phyloP scores from a whole-genome alignment of 2,329 filamentous ascomycete species.

The Sporothrix pallida region DNA sequence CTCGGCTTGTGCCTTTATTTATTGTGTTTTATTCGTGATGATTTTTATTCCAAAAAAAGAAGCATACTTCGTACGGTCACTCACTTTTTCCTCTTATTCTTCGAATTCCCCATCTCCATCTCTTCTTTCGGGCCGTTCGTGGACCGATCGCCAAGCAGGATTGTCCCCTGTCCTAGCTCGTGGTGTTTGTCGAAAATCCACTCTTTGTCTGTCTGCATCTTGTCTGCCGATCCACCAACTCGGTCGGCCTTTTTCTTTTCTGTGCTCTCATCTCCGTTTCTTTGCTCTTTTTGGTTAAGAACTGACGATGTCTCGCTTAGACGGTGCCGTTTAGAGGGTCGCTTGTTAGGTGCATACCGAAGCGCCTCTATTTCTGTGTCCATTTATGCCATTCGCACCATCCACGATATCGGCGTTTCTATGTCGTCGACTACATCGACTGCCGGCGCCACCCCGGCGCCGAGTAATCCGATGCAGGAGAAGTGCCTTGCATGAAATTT shows the following conservation, averaged over 20 bases:
- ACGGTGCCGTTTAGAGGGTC: not conserved
- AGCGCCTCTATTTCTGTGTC: not conserved
- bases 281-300: too few relatives aligned
- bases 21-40: too few relatives aligned
- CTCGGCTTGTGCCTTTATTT: too few relatives aligned
- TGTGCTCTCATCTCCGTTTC: not conserved
- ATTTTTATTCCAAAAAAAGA: too few relatives aligned
- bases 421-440: not conserved
- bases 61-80: too few relatives aligned
- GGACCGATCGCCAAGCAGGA: not conserved
- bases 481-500: not conserved
- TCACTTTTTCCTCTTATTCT: not conserved
- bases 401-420: not conserved
- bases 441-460: conserved; percentile 33
- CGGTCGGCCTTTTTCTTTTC: not conserved
- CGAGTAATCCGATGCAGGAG: conserved; percentile 19
- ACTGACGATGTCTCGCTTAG: not conserved
- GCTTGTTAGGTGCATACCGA: too few relatives aligned
- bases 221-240: not conserved
- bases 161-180: not conserved
- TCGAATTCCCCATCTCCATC: not conserved
- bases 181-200: not conserved
- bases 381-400: not conserved
- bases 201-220: not conserved
- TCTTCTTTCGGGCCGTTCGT: conserved; percentile 26